Percentiles rank a stretch among this genome's conserved stretches.
Evolutionary conservation across 495 filamentous ascomycete species (phyloP).

Genomic region (Wilcoxina mikolae): DNA sequence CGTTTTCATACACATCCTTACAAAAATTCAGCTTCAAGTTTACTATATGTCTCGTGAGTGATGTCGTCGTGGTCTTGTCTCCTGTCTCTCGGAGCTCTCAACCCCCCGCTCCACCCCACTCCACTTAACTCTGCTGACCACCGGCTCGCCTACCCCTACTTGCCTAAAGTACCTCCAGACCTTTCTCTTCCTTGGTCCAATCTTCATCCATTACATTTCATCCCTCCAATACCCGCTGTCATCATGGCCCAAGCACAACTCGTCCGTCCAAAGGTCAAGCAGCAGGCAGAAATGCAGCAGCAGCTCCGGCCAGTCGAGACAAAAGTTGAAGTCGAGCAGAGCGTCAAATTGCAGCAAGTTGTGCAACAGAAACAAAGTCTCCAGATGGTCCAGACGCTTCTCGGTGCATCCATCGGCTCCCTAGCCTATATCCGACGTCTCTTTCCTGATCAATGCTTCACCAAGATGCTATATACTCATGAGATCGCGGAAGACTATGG

Average conservation of each 20-base stretch:
- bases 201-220: background rate
- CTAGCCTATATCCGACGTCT: conserved; percentile 19
- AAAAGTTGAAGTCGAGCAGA: too few relatives aligned
- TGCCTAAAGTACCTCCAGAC: background rate
- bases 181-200: background rate
- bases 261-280: background rate
- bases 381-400: conserved; percentile 25
- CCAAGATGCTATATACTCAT: conserved; percentile 21
- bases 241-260: conserved; percentile 2
- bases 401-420: conserved; percentile 21
- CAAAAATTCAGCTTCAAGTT: too few relatives aligned
- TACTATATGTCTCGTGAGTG: too few relatives aligned
- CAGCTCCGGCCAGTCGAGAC: background rate
- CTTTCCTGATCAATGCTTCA: conserved; percentile 29
- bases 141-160: background rate
- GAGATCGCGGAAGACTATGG: conserved; percentile 15
- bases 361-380: conserved; percentile 29
- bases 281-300: background rate
- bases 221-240: background rate
- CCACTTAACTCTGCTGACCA: background rate
- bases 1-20: background rate
- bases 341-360: conserved; percentile 19
- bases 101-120: background rate
- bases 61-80: too few relatives aligned
- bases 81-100: too few relatives aligned